Evolutionary conservation across 23 red algal genomes (phyloP), one percentile per base, ranked within the genome.

Genomic region (Gracilaria gracilis): DNA sequence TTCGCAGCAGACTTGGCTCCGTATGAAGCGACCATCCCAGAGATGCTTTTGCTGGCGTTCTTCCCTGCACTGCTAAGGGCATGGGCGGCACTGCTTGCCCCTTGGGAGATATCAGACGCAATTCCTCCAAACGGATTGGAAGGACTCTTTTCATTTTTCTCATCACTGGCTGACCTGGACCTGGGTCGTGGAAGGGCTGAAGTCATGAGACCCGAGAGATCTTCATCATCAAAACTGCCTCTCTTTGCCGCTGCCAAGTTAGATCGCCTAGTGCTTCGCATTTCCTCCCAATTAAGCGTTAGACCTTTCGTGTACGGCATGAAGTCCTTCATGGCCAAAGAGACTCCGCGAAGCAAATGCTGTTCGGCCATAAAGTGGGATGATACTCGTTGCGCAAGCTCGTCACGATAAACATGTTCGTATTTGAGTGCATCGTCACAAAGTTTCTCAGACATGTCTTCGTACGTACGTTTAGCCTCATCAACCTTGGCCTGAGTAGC

Each of bases 331-430:
- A 83, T 83, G 33, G 86, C 73, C 15, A 70, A 31, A 16, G 76
- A 62, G 11, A 95, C 75, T 33, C 84, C 93, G 27, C 93, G 93
- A 9, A 90, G 54, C 49, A 88, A 84, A 47, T 88, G 85, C 49
- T 90, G 84, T 54, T 95, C 84, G 27, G 93, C 93, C 67, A 84
- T 79, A 38, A 95, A 95, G 48, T 95, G 93, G 31, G 83, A 85
- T 12, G 93, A 82, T 29, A 95, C 93, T 74, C 93, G 85, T 62
- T 95, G 93, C 28, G 93, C 83, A 51, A 95, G 93, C 80, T 95
- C 93, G 25, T 96, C 94, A 1, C 94, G 81, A 66, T 96, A 96
- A 38, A 93, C 82, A 82, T 27, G 80, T 67, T 96, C 94, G 39
- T 90, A 96, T 0, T 86, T 79, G 17, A 96, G 75, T 4, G 94